Base-by-base conservation (phyloP, 805 yeast species). In the Cyberlindnera samutprakarnensis region DNA sequence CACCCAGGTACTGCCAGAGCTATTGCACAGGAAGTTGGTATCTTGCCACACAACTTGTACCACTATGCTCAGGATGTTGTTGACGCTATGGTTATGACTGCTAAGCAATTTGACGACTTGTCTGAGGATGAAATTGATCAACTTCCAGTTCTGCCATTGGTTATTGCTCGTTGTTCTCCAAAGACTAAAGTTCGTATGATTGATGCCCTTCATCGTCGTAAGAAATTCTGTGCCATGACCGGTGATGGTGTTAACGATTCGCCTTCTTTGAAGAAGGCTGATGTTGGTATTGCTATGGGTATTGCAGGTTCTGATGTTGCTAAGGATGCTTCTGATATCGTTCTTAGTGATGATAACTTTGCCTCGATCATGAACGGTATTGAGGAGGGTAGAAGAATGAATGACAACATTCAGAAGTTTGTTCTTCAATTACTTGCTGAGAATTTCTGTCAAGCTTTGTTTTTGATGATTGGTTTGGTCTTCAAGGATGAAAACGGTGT, bases 161-260 rank as follows among this genome's bases (percentile, higher is more conserved):
- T 81, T 18, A 75, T 82, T 57, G 92, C 92, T 4, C 65, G 92
- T 40, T 82, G 90, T 59, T 82, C 90, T 5, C 92, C 90, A 3
- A 79, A 76, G 52, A 81, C 88, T 15, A 81, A 82, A 53, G 90
- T 81, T 13, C 66, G 86, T 42, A 75, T 82, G 78, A 79, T 82
- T 46, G 87, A 81, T 33, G 88, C 90, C 1, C 69, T 62, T 45
- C 87, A 69, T 62, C 76, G 70, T 48, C 72, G 72, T 54, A 58
- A 66, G 41, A 62, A 75, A 51, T 68, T 75, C 56, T 68, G 78
- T 57, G 90, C 90, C 14, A 82, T 81, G 90, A 78, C 86, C 18
- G 86, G 86, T 40, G 90, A 81, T 53, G 90, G 90, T 41, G 88
- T 81, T 27, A 81, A 81, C 53, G 90, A 81, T 51, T 78, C 87